These are phyloP conservation scores for Dalbergia cochinchinensis DNA, from an alignment of 306 rosid species.

Conservation along the genomic window DNA sequence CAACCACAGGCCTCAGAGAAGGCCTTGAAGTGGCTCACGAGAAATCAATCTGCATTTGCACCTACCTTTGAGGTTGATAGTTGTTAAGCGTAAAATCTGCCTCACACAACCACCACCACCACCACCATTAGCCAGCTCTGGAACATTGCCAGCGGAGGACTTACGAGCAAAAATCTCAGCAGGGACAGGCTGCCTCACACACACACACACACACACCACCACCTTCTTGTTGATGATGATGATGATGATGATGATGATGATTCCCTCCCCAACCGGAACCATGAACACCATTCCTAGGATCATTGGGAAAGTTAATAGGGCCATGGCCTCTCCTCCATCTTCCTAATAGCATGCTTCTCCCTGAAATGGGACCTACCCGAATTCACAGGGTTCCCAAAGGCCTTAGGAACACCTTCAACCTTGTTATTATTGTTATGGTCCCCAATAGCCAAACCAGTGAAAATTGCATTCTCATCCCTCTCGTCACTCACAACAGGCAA, in stretches of 20 bases:
- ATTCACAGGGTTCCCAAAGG: slow-evolving; percentile 60
- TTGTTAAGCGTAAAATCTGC: slow-evolving; percentile 60
- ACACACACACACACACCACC: not conserved
- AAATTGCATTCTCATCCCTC: slow-evolving; percentile 53
- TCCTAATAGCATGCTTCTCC: slow-evolving; percentile 89
- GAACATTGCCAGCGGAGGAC: slow-evolving; percentile 47
- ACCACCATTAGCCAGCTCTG: slow-evolving; percentile 43
- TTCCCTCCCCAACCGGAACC: slow-evolving; percentile 57
- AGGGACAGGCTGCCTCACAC: slow-evolving; percentile 58
- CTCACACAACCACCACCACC: slow-evolving; percentile 54
- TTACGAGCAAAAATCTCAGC: slow-evolving; percentile 56
- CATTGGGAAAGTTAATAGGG: slow-evolving; percentile 62
- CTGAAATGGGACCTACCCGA: slow-evolving; percentile 64
- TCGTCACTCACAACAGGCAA: slow-evolving; percentile 47
- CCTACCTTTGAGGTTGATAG: slow-evolving; percentile 71
- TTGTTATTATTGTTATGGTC: slow-evolving; percentile 40
- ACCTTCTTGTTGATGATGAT: too few relatives aligned
- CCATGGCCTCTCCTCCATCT: slow-evolving; percentile 78
- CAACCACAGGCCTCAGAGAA: slow-evolving; percentile 50
- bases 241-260: slow-evolving; percentile 43
- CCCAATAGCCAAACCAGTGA: slow-evolving; percentile 50
- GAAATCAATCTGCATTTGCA: slow-evolving; percentile 84
- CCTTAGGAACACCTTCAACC: slow-evolving; percentile 65
- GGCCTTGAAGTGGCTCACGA: slow-evolving; percentile 75
- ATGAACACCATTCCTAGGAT: slow-evolving; percentile 58